Conservation (phyloP, 2,329 filamentous ascomycete species). For the Pseudogymnoascus sp. region DNA sequence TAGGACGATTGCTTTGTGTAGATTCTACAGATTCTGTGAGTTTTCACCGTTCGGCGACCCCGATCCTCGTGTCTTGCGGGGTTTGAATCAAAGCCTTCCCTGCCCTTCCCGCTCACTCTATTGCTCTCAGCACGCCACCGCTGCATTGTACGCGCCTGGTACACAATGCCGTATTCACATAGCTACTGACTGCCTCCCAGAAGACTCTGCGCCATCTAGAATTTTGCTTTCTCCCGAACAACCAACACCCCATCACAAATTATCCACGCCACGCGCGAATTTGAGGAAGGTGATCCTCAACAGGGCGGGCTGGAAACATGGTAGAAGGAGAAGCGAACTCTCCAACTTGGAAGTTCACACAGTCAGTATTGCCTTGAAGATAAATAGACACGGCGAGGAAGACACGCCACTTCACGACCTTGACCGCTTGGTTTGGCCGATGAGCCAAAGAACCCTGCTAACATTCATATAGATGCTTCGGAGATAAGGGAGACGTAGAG, state of each 20-base stretch:
- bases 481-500: constrained; percentile 98
- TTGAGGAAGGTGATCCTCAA: constrained; percentile 23
- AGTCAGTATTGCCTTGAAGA: constrained; percentile 38
- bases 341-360: constrained; percentile 99
- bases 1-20: constrained; percentile 3
- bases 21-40: constrained; percentile 8
- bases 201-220: constrained; percentile 6
- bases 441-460: constrained; percentile 15
- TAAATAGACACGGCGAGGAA: not conserved
- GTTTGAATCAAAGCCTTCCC: constrained; percentile 3
- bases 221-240: not conserved
- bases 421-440: constrained; percentile 3
- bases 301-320: constrained; percentile 51
- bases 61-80: not conserved
- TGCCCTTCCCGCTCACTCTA: not conserved
- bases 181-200: not conserved
- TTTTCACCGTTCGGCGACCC: not conserved
- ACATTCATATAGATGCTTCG: constrained; percentile 69
- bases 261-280: constrained; percentile 5
- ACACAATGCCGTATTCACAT: not conserved
- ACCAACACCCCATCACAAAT: not conserved
- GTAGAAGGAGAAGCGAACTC: constrained; percentile 90
- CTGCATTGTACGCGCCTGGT: constrained; percentile 1
- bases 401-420: not conserved
- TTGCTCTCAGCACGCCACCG: constrained; percentile 3